These are phyloP conservation scores for Populus trichocarpa DNA, from an alignment of 441 rosid species.

Conservation along the genomic window DNA sequence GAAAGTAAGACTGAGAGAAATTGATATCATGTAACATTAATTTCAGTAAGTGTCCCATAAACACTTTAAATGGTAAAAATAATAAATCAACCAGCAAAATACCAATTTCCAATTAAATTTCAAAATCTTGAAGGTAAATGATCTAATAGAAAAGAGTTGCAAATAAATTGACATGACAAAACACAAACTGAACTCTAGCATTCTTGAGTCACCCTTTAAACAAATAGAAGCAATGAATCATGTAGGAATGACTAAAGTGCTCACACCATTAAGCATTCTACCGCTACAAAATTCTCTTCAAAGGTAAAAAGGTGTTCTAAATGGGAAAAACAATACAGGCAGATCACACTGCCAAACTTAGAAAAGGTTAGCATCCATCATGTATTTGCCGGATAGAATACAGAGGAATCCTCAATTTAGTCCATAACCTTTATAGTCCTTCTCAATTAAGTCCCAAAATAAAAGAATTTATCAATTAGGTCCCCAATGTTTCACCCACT, in stretches of 20 bases:
- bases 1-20: not conserved
- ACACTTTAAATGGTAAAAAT: not conserved
- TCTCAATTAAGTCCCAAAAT: not conserved
- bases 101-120: not conserved
- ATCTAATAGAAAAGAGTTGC: not conserved
- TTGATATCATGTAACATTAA: not conserved
- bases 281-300: not conserved
- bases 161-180: not conserved
- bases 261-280: not conserved
- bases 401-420: not conserved
- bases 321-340: not conserved
- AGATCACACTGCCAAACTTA: not conserved
- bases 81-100: not conserved
- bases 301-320: not conserved
- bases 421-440: not conserved
- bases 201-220: not conserved
- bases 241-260: not conserved
- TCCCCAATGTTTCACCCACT: not conserved
- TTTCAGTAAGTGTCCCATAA: not conserved
- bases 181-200: not conserved
- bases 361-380: not conserved
- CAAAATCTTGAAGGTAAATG: not conserved
- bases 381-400: not conserved
- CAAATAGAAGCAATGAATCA: not conserved
- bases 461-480: not conserved